phyloP scores from a whole-genome alignment of 768 basidiomycete species.

The Peribolospora kevripleyi region DNA sequence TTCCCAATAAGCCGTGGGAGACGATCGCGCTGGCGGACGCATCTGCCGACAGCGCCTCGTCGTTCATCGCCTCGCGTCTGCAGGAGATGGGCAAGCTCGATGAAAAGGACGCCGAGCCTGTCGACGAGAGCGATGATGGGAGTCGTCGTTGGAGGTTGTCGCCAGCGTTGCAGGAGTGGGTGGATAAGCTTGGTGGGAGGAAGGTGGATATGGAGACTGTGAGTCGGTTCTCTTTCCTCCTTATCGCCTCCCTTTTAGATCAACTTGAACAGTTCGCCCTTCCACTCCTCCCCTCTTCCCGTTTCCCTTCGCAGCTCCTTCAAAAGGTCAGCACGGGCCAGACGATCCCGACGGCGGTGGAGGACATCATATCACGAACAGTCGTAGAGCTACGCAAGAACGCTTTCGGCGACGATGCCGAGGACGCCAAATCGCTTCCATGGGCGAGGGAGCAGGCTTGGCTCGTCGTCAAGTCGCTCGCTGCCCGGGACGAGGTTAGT shows the following conservation, averaged over 20 bases:
- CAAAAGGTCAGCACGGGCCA: conserved; percentile 60
- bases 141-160: too few species aligned
- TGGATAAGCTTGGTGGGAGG: conserved; percentile 65
- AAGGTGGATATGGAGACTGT: conserved; percentile 56
- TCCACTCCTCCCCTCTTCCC: too few species aligned
- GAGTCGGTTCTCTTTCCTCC: not conserved
- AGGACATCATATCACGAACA: conserved; percentile 65
- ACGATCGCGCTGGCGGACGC: conserved; percentile 64
- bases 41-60: conserved; percentile 48
- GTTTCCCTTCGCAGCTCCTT: conserved; percentile 32
- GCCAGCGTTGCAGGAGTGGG: conserved; percentile 19
- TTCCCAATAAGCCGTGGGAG: conserved; percentile 61
- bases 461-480: conserved; percentile 49
- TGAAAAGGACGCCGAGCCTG: not conserved
- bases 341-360: conserved; percentile 51
- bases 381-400: conserved; percentile 67
- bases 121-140: too few species aligned
- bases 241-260: too few species aligned
- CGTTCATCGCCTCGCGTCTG: conserved; percentile 59
- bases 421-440: conserved; percentile 54
- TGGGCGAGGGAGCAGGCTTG: conserved; percentile 82
- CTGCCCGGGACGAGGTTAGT: conserved; percentile 30
- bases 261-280: too few species aligned
- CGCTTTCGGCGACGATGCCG: conserved; percentile 74
- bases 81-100: conserved; percentile 20